Base-by-base conservation (phyloP, 1,284 basidiomycete genomes). In the Ceratobasidium sp. region DNA sequence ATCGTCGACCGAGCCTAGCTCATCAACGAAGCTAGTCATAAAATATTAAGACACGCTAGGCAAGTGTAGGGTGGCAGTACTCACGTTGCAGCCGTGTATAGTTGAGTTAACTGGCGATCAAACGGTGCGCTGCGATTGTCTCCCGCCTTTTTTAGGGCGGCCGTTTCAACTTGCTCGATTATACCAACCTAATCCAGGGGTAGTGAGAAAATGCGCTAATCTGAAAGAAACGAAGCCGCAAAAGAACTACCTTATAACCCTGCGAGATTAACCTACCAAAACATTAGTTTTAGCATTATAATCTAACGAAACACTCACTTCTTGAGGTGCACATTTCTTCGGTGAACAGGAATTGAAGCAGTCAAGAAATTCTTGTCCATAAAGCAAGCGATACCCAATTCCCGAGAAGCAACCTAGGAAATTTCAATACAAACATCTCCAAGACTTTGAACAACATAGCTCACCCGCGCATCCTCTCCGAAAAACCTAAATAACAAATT, bases 151-250 rank as follows among this genome's bases (percentile, higher is more conserved):
- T 99, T 99, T 69, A 99, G 86, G 0, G 97, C 97, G 0, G 97
- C 95, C 0, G 97, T 99, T 83, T 99, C 97, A 2, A 88, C 90
- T 82, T 99, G 97, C n/a, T 91, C 88, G 0, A 98, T 91, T 14
- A 99, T 90, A 11, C 97, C 97, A 63, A 99, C 88, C 89, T 75
- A 11, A 54, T 59, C 45, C n/a, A n/a, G 31, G 9, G 41, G 22
- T 33, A 9, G 36, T 62, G 24, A 59, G 53, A 27, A 45, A 19
- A 44, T 44, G 22, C 56, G 19, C 14, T 19, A 31, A 31, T 15
- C 27, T 15, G 5, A n/a, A 36, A 4, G 54, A 4, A 11, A 41
- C 36, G 11, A 11, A 4, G 36, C 4, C 6, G 19, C 6, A 17
- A 57, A 24, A 14, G n/a, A 44, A 33, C 7, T 64, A 59, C 76